phyloP scores from a whole-genome alignment of 2,329 filamentous ascomycete species.

The Fusarium circinatum region DNA sequence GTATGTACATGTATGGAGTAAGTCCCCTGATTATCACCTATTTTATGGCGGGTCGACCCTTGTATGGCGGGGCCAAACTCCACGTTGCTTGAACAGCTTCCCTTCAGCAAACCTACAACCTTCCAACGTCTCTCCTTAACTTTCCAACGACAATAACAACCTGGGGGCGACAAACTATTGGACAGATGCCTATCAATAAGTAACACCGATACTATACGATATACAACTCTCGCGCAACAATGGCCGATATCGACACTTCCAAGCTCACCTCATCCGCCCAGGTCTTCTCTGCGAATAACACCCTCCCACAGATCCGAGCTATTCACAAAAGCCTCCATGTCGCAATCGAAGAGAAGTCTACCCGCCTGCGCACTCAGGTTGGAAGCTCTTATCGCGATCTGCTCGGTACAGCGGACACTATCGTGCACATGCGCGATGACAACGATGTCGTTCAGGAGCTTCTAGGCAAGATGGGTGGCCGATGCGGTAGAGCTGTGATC shows the following conservation, averaged over 20 bases:
- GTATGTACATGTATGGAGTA: background rate
- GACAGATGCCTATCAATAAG: slow-evolving; percentile 19
- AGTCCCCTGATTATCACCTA: slow-evolving; percentile 2
- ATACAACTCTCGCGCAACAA: slow-evolving; percentile 35
- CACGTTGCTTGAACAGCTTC: slow-evolving; percentile 42
- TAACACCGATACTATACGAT: background rate
- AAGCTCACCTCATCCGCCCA: slow-evolving; percentile 61
- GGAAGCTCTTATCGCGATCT: slow-evolving; percentile 84
- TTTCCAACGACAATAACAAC: slow-evolving; percentile 3
- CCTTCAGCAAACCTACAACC: slow-evolving; percentile 2
- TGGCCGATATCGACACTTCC: slow-evolving; percentile 59
- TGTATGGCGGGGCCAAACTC: slow-evolving; percentile 38
- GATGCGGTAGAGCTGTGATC: slow-evolving; percentile 79
- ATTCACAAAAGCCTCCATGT: slow-evolving; percentile 69
- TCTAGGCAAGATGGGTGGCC: slow-evolving; percentile 76
- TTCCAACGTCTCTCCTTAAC: slow-evolving; percentile 10
- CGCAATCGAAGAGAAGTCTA: slow-evolving; percentile 70
- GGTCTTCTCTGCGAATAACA: slow-evolving; percentile 65
- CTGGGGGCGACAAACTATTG: background rate
- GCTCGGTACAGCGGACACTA: slow-evolving; percentile 91
- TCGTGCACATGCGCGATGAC: slow-evolving; percentile 85
- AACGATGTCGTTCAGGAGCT: slow-evolving; percentile 79
- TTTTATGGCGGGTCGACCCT: slow-evolving; percentile 14
- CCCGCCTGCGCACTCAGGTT: slow-evolving; percentile 71
- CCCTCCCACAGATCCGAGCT: slow-evolving; percentile 71